These are phyloP conservation scores for Parafenestella ontariensis DNA, from an alignment of 2,329 filamentous ascomycete genomes.

Conservation along the genomic window DNA sequence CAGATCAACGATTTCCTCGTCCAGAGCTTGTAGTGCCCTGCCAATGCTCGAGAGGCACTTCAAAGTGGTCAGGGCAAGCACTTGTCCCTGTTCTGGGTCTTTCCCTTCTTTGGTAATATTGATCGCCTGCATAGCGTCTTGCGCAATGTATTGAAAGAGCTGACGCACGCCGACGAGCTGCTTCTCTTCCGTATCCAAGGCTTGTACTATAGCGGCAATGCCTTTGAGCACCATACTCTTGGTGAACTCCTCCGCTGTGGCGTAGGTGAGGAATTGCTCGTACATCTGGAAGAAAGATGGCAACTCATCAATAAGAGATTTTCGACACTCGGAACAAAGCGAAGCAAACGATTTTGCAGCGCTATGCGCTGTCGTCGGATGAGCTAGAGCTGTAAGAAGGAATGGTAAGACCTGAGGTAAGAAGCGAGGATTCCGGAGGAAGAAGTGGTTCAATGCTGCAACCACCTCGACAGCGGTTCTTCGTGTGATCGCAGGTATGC, in stretches of 20 bases:
- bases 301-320: slow-evolving; percentile 71
- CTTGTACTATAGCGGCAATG: slow-evolving; percentile 78
- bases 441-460: slow-evolving; percentile 77
- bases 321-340: slow-evolving; percentile 77
- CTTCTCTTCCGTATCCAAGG: slow-evolving; percentile 64
- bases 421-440: slow-evolving; percentile 71
- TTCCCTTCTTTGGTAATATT: slow-evolving; percentile 40
- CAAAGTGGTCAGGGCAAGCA: slow-evolving; percentile 61
- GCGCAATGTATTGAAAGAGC: slow-evolving; percentile 67
- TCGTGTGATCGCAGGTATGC: slow-evolving; percentile 67
- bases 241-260: slow-evolving; percentile 70
- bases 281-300: slow-evolving; percentile 76
- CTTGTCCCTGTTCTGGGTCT: slow-evolving; percentile 52
- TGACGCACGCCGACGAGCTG: slow-evolving; percentile 63
- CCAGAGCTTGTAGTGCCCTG: slow-evolving; percentile 72
- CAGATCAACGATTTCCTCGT: slow-evolving; percentile 72
- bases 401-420: slow-evolving; percentile 76
- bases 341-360: slow-evolving; percentile 77
- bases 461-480: slow-evolving; percentile 75
- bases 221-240: slow-evolving; percentile 78
- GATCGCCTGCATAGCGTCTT: slow-evolving; percentile 61
- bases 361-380: slow-evolving; percentile 67
- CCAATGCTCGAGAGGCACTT: slow-evolving; percentile 74
- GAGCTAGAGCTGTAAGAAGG: slow-evolving; percentile 73
- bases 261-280: slow-evolving; percentile 64